These are phyloP conservation scores for Cystobasidium slooffiae DNA, from an alignment of 1,284 basidiomycete genomes.

Conservation along the genomic window DNA sequence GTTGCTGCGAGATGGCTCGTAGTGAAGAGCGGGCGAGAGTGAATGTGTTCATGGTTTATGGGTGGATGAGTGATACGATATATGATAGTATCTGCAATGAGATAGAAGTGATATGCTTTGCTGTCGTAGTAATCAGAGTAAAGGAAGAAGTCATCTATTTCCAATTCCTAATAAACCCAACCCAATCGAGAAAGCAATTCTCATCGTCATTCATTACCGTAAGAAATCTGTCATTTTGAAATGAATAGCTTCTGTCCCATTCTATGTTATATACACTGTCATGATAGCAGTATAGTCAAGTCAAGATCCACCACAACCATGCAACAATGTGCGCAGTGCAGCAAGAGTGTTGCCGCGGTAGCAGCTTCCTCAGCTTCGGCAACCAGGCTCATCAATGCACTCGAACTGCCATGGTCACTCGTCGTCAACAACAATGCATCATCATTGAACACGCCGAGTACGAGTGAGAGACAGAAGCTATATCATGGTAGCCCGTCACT, in stretches of 20 bases:
- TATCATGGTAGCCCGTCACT: no score
- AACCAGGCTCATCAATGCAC: not conserved
- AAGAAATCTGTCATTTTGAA: no score
- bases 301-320: constrained; percentile 3
- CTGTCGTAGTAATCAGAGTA: not conserved
- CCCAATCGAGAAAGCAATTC: not conserved
- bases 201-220: no score
- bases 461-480: no score
- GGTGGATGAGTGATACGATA: not conserved
- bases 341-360: not conserved
- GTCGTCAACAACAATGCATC: no score
- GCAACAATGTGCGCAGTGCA: constrained; percentile 30
- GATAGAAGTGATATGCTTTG: not conserved
- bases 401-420: not conserved
- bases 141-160: not conserved
- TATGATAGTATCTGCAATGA: not conserved
- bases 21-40: constrained; percentile 22
- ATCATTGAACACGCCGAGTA: no score
- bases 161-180: not conserved
- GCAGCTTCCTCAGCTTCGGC: constrained; percentile 2
- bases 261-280: not conserved
- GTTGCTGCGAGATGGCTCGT: constrained; percentile 2
- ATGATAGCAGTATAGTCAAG: not conserved
- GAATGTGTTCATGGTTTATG: constrained; percentile 3
- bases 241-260: no score